These are phyloP conservation scores for Erythrophleum fordii DNA, from an alignment of 306 rosid species.

Conservation along the genomic window DNA sequence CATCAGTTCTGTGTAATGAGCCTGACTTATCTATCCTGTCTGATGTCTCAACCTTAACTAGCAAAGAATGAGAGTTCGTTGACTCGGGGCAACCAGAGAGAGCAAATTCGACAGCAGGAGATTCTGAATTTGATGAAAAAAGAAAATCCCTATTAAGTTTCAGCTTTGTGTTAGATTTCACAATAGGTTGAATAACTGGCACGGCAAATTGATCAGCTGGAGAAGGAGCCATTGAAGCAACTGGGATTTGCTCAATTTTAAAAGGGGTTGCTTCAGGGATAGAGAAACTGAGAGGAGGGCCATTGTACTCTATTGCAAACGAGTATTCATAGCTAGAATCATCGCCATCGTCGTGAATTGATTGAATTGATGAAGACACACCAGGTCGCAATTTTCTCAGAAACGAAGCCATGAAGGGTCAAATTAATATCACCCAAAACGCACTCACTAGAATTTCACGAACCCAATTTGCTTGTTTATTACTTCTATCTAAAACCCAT, in stretches of 20 bases:
- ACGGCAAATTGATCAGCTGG: constrained; percentile 41
- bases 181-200: constrained; percentile 75
- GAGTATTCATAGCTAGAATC: constrained; percentile 63
- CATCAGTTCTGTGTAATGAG: background rate
- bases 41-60: constrained; percentile 10
- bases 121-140: constrained; percentile 19
- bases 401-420: constrained; percentile 56
- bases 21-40: constrained; percentile 12
- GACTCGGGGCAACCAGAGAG: background rate
- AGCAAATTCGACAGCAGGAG: background rate
- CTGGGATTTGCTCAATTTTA: constrained; percentile 60
- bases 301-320: constrained; percentile 66
- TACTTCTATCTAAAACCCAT: background rate
- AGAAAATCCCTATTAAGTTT: constrained; percentile 16
- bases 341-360: constrained; percentile 35
- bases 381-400: constrained; percentile 51
- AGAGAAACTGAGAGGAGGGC: constrained; percentile 61
- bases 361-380: constrained; percentile 36
- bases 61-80: background rate
- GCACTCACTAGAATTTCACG: constrained; percentile 2
- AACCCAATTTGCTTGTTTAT: constrained; percentile 14
- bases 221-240: constrained; percentile 61
- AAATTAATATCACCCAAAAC: background rate
- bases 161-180: constrained; percentile 27
- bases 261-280: constrained; percentile 70